These are phyloP conservation scores for Triticum urartu DNA, from an alignment of 176 grass and related monocot genomes.

Conservation along the genomic window DNA sequence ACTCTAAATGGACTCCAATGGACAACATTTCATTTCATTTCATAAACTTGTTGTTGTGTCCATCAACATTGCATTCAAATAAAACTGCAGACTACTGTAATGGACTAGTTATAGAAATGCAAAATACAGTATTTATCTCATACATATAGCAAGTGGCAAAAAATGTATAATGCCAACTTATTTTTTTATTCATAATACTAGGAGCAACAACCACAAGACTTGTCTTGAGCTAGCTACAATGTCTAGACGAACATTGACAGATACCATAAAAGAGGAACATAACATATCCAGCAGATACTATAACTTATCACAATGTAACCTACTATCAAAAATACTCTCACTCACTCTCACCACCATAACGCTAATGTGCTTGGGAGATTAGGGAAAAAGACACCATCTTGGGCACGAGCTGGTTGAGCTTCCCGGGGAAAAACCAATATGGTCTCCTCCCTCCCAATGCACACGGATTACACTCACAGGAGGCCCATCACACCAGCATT, in stretches of 20 bases:
- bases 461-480: not conserved
- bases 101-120: no score
- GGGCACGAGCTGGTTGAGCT: constrained; percentile 31
- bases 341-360: not conserved
- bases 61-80: no score
- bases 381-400: not conserved
- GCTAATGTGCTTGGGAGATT: constrained; percentile 18
- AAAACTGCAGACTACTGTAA: no score
- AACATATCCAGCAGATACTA: not conserved
- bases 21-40: no score
- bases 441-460: constrained; percentile 5
- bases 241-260: constrained; percentile 32
- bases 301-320: constrained; percentile 44
- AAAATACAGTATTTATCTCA: no score
- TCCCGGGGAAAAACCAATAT: constrained; percentile 65
- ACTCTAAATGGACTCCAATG: no score
- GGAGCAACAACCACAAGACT: constrained; percentile 23
- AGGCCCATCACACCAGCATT: constrained; percentile 34
- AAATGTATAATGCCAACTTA: not conserved
- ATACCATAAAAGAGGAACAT: not conserved
- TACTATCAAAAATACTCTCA: constrained; percentile 53
- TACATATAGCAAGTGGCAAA: not conserved
- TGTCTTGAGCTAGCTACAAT: constrained; percentile 31
- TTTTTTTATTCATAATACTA: constrained; percentile 29
- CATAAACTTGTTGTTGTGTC: no score